phyloP scores from a whole-genome alignment of 2,329 filamentous ascomycete genomes.

The Monilinia polystroma region DNA sequence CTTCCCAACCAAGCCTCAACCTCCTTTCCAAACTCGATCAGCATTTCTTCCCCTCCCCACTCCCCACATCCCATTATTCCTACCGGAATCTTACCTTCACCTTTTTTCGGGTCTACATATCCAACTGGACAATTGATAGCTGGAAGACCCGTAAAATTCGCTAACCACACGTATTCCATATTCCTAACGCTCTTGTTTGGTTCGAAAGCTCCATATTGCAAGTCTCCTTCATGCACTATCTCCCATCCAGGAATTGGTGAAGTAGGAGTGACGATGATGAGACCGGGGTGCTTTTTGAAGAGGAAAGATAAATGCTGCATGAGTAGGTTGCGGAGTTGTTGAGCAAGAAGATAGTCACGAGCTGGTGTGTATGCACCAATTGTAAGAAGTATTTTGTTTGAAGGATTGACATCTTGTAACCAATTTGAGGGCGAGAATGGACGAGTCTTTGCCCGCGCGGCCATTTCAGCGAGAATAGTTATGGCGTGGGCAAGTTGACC shows the following conservation, averaged over 20 bases:
- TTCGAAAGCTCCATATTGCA: constrained; percentile 72
- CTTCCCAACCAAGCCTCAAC: constrained; percentile 55
- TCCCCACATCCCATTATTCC: constrained; percentile 64
- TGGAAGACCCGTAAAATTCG: constrained; percentile 79
- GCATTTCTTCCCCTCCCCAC: constrained; percentile 64
- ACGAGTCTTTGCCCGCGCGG: constrained; percentile 42
- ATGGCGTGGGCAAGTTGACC: constrained; percentile 75
- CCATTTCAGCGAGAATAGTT: constrained; percentile 73
- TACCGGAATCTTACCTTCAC: constrained; percentile 59
- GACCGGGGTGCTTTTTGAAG: constrained; percentile 67
- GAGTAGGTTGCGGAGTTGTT: constrained; percentile 69
- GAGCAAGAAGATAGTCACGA: constrained; percentile 69
- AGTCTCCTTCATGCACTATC: constrained; percentile 53
- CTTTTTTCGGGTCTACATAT: constrained; percentile 50
- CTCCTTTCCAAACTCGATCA: constrained; percentile 60
- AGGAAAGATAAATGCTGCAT: constrained; percentile 77
- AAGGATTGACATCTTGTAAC: constrained; percentile 57
- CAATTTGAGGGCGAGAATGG: constrained; percentile 41
- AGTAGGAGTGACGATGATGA: constrained; percentile 78
- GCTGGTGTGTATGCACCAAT: constrained; percentile 64
- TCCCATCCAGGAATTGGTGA: constrained; percentile 72
- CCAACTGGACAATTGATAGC: constrained; percentile 73
- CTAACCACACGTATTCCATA: constrained; percentile 84
- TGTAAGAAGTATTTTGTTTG: constrained; percentile 69
- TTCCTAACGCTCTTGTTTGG: constrained; percentile 69